Evolutionary conservation across 139 green algal species (phyloP).

Genomic region (Tetradesmus lagerheimii): DNA sequence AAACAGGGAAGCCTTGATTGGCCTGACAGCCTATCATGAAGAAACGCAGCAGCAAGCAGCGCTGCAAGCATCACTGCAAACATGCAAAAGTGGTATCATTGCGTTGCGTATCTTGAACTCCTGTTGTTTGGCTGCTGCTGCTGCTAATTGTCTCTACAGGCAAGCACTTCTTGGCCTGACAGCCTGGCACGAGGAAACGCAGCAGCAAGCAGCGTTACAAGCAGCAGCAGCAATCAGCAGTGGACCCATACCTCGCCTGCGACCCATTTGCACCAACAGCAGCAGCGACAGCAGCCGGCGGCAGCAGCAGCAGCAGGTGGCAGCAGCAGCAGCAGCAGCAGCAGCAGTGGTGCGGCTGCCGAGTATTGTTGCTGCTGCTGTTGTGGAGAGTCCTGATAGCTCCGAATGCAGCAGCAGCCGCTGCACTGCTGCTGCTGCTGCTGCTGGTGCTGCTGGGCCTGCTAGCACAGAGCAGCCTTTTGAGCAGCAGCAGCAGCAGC

Average conservation of each 20-base stretch:
- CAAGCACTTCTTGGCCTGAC: not conserved
- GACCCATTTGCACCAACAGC: slow-evolving; percentile 4
- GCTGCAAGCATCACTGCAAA: slow-evolving; percentile 12
- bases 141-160: not conserved
- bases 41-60: not conserved
- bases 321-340: not conserved
- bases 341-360: not conserved
- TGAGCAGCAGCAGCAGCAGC: not conserved
- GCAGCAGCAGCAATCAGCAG: slow-evolving; percentile 41
- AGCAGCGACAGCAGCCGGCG: slow-evolving; percentile 1
- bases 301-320: slow-evolving; percentile 11
- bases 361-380: not conserved
- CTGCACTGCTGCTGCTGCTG: slow-evolving; percentile 6
- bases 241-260: slow-evolving; percentile 21
- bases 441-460: not conserved
- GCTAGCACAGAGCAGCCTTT: not conserved
- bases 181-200: slow-evolving; percentile 5
- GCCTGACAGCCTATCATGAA: not conserved
- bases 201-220: not conserved
- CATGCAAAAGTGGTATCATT: no score
- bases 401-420: slow-evolving; percentile 17
- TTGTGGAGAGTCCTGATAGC: not conserved
- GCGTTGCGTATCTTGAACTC: no score
- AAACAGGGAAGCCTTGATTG: not conserved
- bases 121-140: not conserved